phyloP scores from a whole-genome alignment of 176 grass and related monocot genomes.

The Areca catechu region DNA sequence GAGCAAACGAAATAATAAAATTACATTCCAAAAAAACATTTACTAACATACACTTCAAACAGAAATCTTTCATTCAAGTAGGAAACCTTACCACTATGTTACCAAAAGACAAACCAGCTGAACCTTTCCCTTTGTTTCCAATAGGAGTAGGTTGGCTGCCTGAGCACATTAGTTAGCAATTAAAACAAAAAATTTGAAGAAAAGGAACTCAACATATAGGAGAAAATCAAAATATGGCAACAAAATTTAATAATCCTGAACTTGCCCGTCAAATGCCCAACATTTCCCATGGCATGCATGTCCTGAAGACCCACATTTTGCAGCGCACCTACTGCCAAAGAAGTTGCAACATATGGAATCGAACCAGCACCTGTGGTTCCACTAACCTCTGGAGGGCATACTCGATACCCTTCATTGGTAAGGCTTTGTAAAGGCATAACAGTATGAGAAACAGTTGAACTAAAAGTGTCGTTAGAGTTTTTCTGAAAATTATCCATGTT shows the following conservation, averaged over 20 bases:
- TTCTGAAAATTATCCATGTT: constrained; percentile 57
- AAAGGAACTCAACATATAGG: too few species aligned
- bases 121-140: too few species aligned
- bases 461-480: constrained; percentile 48
- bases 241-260: not conserved
- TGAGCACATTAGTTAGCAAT: too few species aligned
- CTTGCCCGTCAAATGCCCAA: constrained; percentile 25
- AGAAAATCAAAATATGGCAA: not conserved
- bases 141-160: too few species aligned
- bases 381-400: constrained; percentile 37
- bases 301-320: constrained; percentile 13
- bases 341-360: constrained; percentile 25
- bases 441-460: constrained; percentile 52
- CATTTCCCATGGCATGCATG: constrained; percentile 7
- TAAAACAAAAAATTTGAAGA: too few species aligned
- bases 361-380: constrained; percentile 30
- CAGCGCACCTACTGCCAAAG: constrained; percentile 15
- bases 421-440: constrained; percentile 99
- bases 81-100: too few species aligned
- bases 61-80: too few species aligned
- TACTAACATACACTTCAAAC: too few species aligned
- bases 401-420: constrained; percentile 54
- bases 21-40: too few species aligned
- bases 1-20: too few species aligned
- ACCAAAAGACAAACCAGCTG: too few species aligned